phyloP scores from a whole-genome alignment of 139 green algal genomes.

The Coelastrella sp. region DNA sequence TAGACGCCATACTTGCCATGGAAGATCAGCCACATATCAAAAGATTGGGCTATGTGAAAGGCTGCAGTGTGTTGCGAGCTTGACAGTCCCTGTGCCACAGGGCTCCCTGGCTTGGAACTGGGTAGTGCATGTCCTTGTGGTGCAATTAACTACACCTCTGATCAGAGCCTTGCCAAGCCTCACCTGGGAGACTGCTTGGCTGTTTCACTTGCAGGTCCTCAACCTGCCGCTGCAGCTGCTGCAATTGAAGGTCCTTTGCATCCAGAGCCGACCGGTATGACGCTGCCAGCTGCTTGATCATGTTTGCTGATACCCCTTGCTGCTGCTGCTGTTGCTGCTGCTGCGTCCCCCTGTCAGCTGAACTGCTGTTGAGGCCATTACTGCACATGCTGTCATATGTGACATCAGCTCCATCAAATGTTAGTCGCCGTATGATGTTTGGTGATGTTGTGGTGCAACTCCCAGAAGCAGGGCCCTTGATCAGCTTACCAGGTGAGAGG shows the following conservation, averaged over 20 bases:
- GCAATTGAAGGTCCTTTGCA: slow-evolving; percentile 1
- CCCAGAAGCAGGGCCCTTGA: too few species aligned
- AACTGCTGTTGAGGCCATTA: not conserved
- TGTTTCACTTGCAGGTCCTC: not conserved
- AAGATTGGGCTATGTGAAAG: not conserved
- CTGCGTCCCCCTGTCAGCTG: not conserved
- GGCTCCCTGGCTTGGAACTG: too few species aligned
- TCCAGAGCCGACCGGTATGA: slow-evolving; percentile 8
- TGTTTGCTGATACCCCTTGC: not conserved
- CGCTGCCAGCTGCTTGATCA: not conserved
- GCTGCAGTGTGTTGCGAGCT: not conserved
- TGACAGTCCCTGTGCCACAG: too few species aligned
- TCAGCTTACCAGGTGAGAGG: too few species aligned
- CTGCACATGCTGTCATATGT: slow-evolving; percentile 14
- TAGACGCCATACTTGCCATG: not conserved
- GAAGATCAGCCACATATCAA: too few species aligned
- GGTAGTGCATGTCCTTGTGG: too few species aligned
- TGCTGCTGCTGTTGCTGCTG: slow-evolving; percentile 20
- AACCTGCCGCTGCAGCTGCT: slow-evolving; percentile 21
- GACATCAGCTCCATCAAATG: not conserved
- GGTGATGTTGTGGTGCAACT: too few species aligned
- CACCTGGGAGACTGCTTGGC: not conserved
- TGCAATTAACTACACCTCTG: not conserved
- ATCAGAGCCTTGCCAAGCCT: not conserved
- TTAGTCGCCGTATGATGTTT: not conserved